Evolutionary conservation across 306 rosid genomes (phyloP), one percentile per base, ranked within the genome.

Genomic region (Arachis stenosperma): DNA sequence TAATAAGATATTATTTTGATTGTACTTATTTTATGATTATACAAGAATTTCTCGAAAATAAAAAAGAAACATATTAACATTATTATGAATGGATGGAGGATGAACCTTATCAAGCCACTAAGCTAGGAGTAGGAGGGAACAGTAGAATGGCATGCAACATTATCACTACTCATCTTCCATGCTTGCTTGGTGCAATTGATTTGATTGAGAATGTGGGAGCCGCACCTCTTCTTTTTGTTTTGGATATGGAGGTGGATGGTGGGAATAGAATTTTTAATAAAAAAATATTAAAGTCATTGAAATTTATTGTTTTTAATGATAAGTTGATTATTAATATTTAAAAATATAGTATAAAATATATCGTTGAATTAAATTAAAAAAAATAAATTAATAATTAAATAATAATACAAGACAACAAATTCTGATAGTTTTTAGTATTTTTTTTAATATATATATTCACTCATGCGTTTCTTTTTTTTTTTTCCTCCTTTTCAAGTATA

Each of bases 151-250:
- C 33, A 67, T 13, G 63, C 36, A 71, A 57, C 53, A 74, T 62
- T 48, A 73, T 22, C 65, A 58, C 59, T 60, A 29, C 8, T 48
- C 58, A 51, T 59, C 61, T 43, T 12, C 6, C 75, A 50, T 30
- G 15, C 61, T 37, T 10, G 10, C 60, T 71, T 59, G 2, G 17
- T 62, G 57, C 72, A 63, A 44, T 74, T 64, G 58, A 65, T 22
- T 74, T 64, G 58, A 65, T 22, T 22, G 58, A 33, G 4, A 37
- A 74, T 27, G 82, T 78, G 68, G 75, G 78, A 65, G 39, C 78
- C 43, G 4, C 43, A 44, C 72, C 69, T 67, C 66, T 48, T 53
- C 61, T 41, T 62, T 79, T 76, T 51, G 40, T 70, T 68, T 68
- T 62, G 64, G 17, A 59, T 76, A 36, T 73, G 3, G 3, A 33